Base-by-base conservation (phyloP, 306 rosid genomes). In the Ormosia semicastrata region DNA sequence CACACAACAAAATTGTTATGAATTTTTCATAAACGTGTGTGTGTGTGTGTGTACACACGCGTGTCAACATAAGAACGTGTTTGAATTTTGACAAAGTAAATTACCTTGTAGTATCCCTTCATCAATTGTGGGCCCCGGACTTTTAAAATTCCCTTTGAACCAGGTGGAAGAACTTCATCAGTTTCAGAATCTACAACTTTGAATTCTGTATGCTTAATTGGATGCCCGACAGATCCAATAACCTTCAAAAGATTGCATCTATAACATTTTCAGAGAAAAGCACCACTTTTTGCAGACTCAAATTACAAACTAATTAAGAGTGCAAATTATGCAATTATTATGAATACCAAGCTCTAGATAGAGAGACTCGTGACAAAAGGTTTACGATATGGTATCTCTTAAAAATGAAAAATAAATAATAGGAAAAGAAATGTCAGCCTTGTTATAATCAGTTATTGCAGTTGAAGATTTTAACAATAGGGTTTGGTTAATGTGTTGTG, bases 61-160 rank as follows among this genome's bases (percentile, higher is more conserved):
- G 43, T 70, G 64, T 30, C 85, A 64, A 64, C 40, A 15, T 40
- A 66, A 63, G 49, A 73, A 7, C 2, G 17, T 29, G 53, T 29
- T 75, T 54, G 58, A 14, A 76, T 66, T 56, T 76, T 40, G 15
- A 77, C 56, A 10, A 71, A 77, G 78, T 17, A 69, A 47, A 74
- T 81, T 86, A 95, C 99, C 98, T 95, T 93, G 81, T 87, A 93
- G 89, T 95, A 95, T 73, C 99, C 99, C 81, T 87, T 90, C 98
- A 93, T 95, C 83, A 95, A 91, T 81, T 73, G 95, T 36, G 98
- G 97, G 41, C 99, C 99, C 81, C 87, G 87, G 43, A 74, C 91
- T 85, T 91, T 91, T 76, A 95, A 87, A 56, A 91, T 85, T 24
- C 99, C 99, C 83, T 84, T 91, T 81, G 91, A 85, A 65, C 99